Evolutionary conservation across 176 grass and related monocot species (phyloP).

Genomic region (Triticum turgidum): DNA sequence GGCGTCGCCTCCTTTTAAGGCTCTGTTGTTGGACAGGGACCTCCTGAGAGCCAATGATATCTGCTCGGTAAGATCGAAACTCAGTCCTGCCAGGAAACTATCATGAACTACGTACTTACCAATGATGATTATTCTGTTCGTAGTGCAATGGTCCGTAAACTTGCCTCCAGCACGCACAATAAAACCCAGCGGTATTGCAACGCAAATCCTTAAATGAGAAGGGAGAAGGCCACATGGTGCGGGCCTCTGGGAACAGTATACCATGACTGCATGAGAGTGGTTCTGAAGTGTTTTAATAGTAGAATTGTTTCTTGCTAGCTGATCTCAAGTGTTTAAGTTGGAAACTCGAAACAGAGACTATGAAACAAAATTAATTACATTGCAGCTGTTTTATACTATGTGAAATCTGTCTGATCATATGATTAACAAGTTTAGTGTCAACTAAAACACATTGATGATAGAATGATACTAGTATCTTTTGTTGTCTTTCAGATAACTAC

Average conservation of each 20-base stretch:
- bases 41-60: not conserved
- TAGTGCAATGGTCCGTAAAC: not conserved
- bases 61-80: slow-evolving; percentile 1
- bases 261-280: not conserved
- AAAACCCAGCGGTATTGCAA: slow-evolving; percentile 22
- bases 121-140: not conserved
- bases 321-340: not conserved
- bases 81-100: not conserved
- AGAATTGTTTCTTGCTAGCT: not conserved
- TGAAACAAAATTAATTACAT: not conserved
- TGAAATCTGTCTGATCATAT: not conserved
- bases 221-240: slow-evolving; percentile 26
- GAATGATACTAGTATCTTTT: not conserved
- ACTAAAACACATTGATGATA: not conserved
- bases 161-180: slow-evolving; percentile 1
- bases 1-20: not conserved
- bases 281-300: not conserved
- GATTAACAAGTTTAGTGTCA: not conserved
- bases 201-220: slow-evolving; percentile 10
- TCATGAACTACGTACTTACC: not conserved
- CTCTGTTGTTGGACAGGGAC: not conserved
- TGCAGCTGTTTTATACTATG: not conserved
- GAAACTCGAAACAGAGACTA: not conserved
- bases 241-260: not conserved
- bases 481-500: not conserved